phyloP scores from a whole-genome alignment of 768 basidiomycete species.

The Tylopilus intermedius region DNA sequence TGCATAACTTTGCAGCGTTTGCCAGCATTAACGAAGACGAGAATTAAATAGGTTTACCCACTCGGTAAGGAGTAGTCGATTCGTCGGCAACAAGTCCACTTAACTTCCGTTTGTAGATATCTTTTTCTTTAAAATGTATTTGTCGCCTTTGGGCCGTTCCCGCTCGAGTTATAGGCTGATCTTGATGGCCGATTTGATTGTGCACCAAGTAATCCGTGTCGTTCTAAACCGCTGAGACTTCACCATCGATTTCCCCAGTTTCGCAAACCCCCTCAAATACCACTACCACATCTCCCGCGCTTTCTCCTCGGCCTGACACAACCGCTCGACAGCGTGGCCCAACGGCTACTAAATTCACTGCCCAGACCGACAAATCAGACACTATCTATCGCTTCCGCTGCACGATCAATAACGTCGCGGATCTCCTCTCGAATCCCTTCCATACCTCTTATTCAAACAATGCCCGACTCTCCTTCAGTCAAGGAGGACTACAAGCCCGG shows the following conservation, averaged over 20 bases:
- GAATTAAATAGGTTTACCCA: constrained; percentile 3
- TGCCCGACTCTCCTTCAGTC: constrained; percentile 31
- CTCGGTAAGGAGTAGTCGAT: constrained; percentile 4
- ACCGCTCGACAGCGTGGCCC: constrained; percentile 12
- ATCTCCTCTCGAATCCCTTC: constrained; percentile 24
- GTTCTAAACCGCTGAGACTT: constrained; percentile 10
- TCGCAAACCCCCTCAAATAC: constrained; percentile 1
- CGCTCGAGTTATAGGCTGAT: constrained; percentile 2
- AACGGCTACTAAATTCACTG: constrained; percentile 2
- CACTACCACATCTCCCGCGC: neutral
- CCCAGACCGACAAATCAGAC: constrained; percentile 27
- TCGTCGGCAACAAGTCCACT: neutral
- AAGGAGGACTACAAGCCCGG: constrained; percentile 18
- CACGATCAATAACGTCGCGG: constrained; percentile 20
- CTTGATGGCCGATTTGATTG: constrained; percentile 4
- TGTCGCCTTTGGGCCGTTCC: neutral
- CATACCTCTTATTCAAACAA: constrained; percentile 29
- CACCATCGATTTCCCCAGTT: constrained; percentile 7
- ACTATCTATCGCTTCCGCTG: constrained; percentile 21
- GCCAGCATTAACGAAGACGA: constrained; percentile 28
- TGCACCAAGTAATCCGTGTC: constrained; percentile 10
- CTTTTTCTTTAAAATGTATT: constrained; percentile 5
- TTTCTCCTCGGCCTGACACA: constrained; percentile 13
- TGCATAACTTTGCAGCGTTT: constrained; percentile 31
- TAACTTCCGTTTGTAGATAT: constrained; percentile 8